Evolutionary conservation across 2,329 filamentous ascomycete genomes (phyloP).

Genomic region (Talaromyces marneffei): DNA sequence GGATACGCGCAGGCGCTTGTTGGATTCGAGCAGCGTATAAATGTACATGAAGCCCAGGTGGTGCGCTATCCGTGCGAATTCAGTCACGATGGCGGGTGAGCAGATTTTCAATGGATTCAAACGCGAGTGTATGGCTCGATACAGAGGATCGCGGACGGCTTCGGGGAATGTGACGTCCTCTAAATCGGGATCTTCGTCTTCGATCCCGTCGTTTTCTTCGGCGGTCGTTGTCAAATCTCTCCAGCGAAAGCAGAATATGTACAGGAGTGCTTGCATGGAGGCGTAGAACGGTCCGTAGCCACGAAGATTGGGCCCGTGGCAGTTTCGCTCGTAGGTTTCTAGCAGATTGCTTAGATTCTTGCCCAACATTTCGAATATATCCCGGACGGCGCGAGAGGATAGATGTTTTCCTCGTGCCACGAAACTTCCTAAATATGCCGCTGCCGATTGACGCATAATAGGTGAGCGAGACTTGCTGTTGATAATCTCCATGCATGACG

Average conservation of each 20-base stretch:
- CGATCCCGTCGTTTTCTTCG: conserved; percentile 48
- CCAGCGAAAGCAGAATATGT: conserved; percentile 98
- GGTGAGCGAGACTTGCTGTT: conserved; percentile 65
- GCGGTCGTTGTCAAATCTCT: conserved; percentile 68
- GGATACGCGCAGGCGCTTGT: conserved; percentile 80
- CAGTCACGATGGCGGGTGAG: conserved; percentile 79
- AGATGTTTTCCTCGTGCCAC: conserved; percentile 85
- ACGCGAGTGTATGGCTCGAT: conserved; percentile 73
- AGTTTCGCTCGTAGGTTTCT: conserved; percentile 63
- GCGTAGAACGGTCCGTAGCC: conserved; percentile 82
- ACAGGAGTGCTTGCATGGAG: conserved; percentile 80
- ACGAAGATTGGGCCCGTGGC: conserved; percentile 77
- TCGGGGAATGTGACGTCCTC: conserved; percentile 74
- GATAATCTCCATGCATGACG: conserved; percentile 66
- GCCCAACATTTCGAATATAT: conserved; percentile 74
- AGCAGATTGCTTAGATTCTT: conserved; percentile 71
- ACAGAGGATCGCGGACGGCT: conserved; percentile 66
- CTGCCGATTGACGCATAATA: conserved; percentile 73
- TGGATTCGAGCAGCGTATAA: conserved; percentile 79
- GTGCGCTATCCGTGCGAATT: conserved; percentile 83
- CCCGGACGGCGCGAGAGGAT: conserved; percentile 66
- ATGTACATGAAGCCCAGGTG: conserved; percentile 86
- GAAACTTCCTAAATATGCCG: conserved; percentile 90
- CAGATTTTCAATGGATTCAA: conserved; percentile 96
- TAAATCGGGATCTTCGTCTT: conserved; percentile 43